A percentile compares a stretch with the other conserved stretches of the same genome.
These are phyloP conservation scores for Aurantiochytrium sp. DNA, from an alignment of 108 stramenopile genomes.

Conservation along the genomic window DNA sequence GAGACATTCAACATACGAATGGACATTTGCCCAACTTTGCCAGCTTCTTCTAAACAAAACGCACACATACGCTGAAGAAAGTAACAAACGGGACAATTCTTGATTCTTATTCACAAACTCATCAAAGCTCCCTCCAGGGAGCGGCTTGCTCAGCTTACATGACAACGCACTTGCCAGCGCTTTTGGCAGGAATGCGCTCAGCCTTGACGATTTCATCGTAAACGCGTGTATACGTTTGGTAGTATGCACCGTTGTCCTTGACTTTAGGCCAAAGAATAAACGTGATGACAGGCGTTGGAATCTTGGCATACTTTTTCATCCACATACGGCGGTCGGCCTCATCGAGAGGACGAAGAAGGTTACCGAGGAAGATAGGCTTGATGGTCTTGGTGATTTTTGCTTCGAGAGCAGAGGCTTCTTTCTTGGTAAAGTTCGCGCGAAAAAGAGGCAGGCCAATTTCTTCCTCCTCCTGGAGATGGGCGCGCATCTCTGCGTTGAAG, in stretches of 20 bases:
- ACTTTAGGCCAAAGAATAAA: not conserved
- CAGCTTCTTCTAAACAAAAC: too few relatives aligned
- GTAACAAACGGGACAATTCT: too few relatives aligned
- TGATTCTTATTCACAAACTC: too few relatives aligned
- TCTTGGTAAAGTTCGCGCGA: not conserved
- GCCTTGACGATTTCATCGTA: not conserved
- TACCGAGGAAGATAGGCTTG: not conserved
- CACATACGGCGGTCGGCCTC: not conserved
- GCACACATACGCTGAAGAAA: too few relatives aligned
- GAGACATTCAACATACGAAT: too few relatives aligned
- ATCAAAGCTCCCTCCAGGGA: too few relatives aligned
- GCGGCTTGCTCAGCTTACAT: not conserved
- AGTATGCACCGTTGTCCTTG: not conserved
- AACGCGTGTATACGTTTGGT: not conserved
- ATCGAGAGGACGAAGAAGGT: not conserved
- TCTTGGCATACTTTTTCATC: not conserved
- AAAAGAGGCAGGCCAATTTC: slow-evolving; percentile 4
- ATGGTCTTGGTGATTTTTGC: not conserved
- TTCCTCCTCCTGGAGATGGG: not conserved
- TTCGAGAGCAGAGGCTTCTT: not conserved
- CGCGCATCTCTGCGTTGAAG: not conserved
- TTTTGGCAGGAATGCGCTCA: not conserved
- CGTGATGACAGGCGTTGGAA: not conserved
- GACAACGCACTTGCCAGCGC: not conserved
- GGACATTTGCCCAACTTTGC: too few relatives aligned